These are phyloP conservation scores for Aspergillus floridensis DNA, from an alignment of 2,329 filamentous ascomycete species.

Conservation along the genomic window DNA sequence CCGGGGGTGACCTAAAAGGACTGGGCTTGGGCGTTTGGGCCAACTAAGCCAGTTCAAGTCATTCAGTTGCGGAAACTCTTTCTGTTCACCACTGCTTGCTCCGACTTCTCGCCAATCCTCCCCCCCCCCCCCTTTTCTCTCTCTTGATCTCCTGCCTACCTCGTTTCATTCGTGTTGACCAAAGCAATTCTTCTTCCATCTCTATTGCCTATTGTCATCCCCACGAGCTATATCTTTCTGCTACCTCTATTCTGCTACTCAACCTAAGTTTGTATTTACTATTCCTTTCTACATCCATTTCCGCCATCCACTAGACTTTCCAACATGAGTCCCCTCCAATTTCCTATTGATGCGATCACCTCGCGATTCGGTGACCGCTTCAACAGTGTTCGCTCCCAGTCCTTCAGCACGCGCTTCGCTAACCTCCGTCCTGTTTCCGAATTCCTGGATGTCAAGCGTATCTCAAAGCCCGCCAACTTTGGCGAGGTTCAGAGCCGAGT, in stretches of 20 bases:
- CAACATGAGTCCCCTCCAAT: conserved; percentile 82
- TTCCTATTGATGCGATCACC: conserved; percentile 87
- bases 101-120: not conserved
- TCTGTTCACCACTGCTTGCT: not conserved
- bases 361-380: conserved; percentile 91
- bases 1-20: conserved; percentile 3
- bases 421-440: conserved; percentile 89
- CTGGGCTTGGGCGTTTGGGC: conserved; percentile 13
- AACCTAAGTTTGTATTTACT: conserved; percentile 1
- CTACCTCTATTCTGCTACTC: not conserved
- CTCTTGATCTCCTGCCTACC: not conserved
- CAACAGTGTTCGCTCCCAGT: conserved; percentile 74
- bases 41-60: conserved; percentile 17
- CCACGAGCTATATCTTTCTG: not conserved
- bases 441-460: conserved; percentile 92
- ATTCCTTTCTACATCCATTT: not conserved
- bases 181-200: not conserved
- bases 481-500: conserved; percentile 83
- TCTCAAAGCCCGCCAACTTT: conserved; percentile 93
- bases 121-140: conserved; percentile 12
- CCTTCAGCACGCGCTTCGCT: conserved; percentile 77
- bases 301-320: not conserved
- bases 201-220: not conserved
- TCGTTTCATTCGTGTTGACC: not conserved
- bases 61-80: not conserved